A percentile compares a stretch with the other conserved stretches of the same genome.
Evolutionary conservation across 495 filamentous ascomycete species (phyloP).

Genomic region (Letharia lupina): DNA sequence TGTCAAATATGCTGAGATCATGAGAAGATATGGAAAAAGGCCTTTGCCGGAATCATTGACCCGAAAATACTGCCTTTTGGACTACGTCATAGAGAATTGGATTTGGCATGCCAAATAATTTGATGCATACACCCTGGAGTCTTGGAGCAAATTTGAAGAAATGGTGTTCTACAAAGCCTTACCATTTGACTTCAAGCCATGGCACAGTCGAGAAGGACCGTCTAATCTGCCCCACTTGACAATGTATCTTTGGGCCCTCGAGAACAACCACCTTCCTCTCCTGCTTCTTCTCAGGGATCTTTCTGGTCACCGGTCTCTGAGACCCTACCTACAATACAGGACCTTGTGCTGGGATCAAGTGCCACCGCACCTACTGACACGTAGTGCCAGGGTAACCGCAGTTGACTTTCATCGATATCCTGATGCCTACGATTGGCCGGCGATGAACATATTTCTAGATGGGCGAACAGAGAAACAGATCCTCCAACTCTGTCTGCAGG

Average conservation of each 20-base stretch:
- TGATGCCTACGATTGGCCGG: neutral
- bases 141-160: neutral
- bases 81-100: neutral
- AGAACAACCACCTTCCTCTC: neutral
- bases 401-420: neutral
- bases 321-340: neutral
- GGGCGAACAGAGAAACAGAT: neutral
- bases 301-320: neutral
- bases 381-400: accelerated
- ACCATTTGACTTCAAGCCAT: neutral
- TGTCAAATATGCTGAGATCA: neutral
- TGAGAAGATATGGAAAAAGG: neutral
- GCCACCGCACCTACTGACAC: neutral
- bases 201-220: neutral
- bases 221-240: neutral
- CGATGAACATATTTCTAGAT: neutral
- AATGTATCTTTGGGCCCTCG: neutral
- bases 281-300: neutral
- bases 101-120: neutral
- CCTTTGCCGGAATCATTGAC: neutral
- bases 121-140: neutral
- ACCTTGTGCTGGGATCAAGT: neutral
- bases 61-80: neutral
- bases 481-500: neutral
- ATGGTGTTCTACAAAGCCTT: neutral